Conservation (phyloP, 768 basidiomycete species). For the Megacollybia marginata region DNA sequence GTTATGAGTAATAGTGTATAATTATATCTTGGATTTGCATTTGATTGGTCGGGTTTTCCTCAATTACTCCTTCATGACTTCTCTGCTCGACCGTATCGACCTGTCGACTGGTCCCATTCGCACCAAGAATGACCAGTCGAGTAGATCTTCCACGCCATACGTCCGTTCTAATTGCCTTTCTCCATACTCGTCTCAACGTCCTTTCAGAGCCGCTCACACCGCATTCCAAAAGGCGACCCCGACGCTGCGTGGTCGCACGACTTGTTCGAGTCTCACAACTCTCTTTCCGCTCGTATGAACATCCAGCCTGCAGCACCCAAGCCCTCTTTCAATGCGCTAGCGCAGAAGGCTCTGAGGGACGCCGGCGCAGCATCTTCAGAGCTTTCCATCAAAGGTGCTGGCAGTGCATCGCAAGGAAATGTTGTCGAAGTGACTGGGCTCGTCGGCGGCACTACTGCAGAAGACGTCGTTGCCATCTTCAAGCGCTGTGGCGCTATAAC, state of each 20-base stretch:
- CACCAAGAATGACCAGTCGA: constrained; percentile 26
- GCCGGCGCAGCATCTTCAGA: constrained; percentile 33
- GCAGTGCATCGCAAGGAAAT: constrained; percentile 42
- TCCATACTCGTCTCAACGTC: constrained; percentile 12
- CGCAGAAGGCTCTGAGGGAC: constrained; percentile 59
- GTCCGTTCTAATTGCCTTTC: constrained; percentile 30
- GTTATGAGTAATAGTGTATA: neutral
- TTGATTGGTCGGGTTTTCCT: neutral
- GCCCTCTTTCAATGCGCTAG: constrained; percentile 41
- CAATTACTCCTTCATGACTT: constrained; percentile 33
- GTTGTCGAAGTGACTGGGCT: constrained; percentile 72
- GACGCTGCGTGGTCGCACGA: constrained; percentile 70
- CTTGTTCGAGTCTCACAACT: constrained; percentile 54
- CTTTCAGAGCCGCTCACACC: constrained; percentile 41
- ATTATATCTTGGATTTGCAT: neutral
- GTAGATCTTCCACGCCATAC: constrained; percentile 42
- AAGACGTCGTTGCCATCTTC: constrained; percentile 83
- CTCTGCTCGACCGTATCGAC: constrained; percentile 54
- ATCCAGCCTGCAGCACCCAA: constrained; percentile 38
- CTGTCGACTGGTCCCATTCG: constrained; percentile 42
- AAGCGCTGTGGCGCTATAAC: constrained; percentile 66
- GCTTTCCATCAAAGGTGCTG: constrained; percentile 66
- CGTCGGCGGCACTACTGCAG: constrained; percentile 69
- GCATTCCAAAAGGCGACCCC: constrained; percentile 57
- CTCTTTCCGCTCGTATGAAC: constrained; percentile 53